phyloP scores from a whole-genome alignment of 371 early-diverging fungal genomes.

The Rhizopus microsporus region DNA sequence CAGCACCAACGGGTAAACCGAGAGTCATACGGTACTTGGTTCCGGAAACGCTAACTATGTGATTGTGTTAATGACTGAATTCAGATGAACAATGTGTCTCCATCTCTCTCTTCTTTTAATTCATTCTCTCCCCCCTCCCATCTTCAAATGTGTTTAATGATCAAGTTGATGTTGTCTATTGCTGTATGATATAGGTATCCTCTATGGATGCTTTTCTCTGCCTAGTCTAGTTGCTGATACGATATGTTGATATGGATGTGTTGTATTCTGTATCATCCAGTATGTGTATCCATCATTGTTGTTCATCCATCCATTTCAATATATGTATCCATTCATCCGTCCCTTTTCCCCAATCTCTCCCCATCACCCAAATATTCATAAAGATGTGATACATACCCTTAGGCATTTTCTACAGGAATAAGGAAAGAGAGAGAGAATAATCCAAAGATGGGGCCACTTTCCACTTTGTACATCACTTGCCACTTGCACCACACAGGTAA shows the following conservation, averaged over 20 bases:
- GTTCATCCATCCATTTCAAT: slow-evolving; percentile 6
- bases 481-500: background rate
- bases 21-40: slow-evolving; percentile 99
- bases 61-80: slow-evolving; percentile 5
- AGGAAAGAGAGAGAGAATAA: slow-evolving; percentile 18
- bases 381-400: slow-evolving; percentile 12
- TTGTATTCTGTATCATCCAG: background rate
- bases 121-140: background rate
- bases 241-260: background rate
- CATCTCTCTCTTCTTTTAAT: background rate
- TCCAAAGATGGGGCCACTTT: background rate
- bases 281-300: background rate
- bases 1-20: slow-evolving; percentile 99
- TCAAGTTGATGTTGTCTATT: background rate
- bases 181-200: slow-evolving; percentile 5
- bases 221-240: background rate
- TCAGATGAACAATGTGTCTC: too few species aligned
- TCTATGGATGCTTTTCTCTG: background rate
- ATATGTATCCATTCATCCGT: slow-evolving; percentile 27
- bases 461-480: background rate
- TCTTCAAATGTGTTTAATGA: background rate
- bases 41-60: slow-evolving; percentile 75
- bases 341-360: background rate
- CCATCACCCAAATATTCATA: background rate
- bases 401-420: slow-evolving; percentile 22